phyloP scores from a whole-genome alignment of 108 stramenopile species.

The Conticribra guillardii region DNA sequence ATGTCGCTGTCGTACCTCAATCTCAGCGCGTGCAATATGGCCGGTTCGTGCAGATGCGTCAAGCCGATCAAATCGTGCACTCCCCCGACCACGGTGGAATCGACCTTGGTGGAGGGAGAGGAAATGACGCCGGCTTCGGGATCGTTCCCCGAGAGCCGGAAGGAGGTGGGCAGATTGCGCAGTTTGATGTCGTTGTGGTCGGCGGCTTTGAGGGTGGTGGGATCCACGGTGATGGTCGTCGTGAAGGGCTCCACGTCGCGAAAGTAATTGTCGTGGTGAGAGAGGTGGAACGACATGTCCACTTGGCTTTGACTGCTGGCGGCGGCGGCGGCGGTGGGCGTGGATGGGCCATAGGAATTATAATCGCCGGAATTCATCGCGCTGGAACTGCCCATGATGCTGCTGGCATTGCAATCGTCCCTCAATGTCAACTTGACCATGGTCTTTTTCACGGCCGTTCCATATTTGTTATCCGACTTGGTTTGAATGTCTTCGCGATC shows the following conservation, averaged over 20 bases:
- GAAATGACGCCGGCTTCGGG: slow-evolving; percentile 61
- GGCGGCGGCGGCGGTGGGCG: slow-evolving; percentile 3
- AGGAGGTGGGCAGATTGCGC: slow-evolving; percentile 68
- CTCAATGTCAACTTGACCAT: slow-evolving; percentile 61
- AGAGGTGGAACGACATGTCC: no score
- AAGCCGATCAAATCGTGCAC: slow-evolving; percentile 80
- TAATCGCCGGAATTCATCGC: neutral
- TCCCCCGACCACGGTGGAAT: slow-evolving; percentile 11
- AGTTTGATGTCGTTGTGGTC: slow-evolving; percentile 84
- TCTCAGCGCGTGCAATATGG: slow-evolving; percentile 82
- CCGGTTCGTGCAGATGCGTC: slow-evolving; percentile 85
- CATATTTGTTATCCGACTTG: slow-evolving; percentile 27
- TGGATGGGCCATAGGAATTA: slow-evolving; percentile 14
- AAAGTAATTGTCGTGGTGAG: slow-evolving; percentile 49
- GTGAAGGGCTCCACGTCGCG: slow-evolving; percentile 59
- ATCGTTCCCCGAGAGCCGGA: slow-evolving; percentile 53
- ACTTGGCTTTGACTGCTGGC: no score
- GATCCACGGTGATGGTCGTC: slow-evolving; percentile 62
- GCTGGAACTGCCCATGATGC: slow-evolving; percentile 15
- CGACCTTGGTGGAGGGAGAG: slow-evolving; percentile 41
- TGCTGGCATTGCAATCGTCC: slow-evolving; percentile 57
- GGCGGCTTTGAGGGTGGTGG: slow-evolving; percentile 69
- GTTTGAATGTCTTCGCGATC: slow-evolving; percentile 55
- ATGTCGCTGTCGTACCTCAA: slow-evolving; percentile 79
- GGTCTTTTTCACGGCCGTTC: slow-evolving; percentile 11